Percentiles rank a stretch among this genome's conserved stretches.
Evolutionary conservation across 208 protist species (phyloP).

Genomic region (Trypanosoma caninum): DNA sequence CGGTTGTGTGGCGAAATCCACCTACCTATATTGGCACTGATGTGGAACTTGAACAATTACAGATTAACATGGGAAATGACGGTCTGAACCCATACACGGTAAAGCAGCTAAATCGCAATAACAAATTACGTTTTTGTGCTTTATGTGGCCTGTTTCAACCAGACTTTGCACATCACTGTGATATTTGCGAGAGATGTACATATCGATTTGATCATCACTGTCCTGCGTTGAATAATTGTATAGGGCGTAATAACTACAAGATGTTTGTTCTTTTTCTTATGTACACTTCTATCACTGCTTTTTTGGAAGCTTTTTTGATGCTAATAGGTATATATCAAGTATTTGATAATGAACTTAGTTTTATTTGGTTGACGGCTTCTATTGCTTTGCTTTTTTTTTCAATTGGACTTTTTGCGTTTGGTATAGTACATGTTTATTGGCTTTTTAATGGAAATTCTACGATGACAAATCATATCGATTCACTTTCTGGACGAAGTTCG

Average conservation of each 20-base stretch:
- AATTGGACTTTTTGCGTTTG: constrained; percentile 27
- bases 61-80: constrained; percentile 1
- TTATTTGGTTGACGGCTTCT: constrained; percentile 31
- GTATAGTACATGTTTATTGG: constrained; percentile 30
- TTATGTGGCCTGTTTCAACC: constrained; percentile 74
- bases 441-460: constrained; percentile 41
- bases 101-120: constrained; percentile 24
- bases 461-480: constrained; percentile 34
- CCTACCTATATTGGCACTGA: constrained; percentile 24
- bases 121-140: constrained; percentile 57
- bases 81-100: constrained; percentile 43
- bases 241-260: constrained; percentile 86
- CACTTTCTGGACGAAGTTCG: not conserved
- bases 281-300: constrained; percentile 35
- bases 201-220: constrained; percentile 91
- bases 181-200: constrained; percentile 71
- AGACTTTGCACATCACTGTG: constrained; percentile 80
- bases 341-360: constrained; percentile 18
- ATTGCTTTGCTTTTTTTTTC: constrained; percentile 29
- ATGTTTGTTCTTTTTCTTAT: constrained; percentile 77
- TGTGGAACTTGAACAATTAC: not conserved
- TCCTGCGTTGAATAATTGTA: constrained; percentile 90
- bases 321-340: constrained; percentile 42
- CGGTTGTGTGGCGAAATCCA: constrained; percentile 37
- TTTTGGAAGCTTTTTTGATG: constrained; percentile 24